Conservation (phyloP, 495 filamentous ascomycete species). For the Aspergillus indologenus region DNA sequence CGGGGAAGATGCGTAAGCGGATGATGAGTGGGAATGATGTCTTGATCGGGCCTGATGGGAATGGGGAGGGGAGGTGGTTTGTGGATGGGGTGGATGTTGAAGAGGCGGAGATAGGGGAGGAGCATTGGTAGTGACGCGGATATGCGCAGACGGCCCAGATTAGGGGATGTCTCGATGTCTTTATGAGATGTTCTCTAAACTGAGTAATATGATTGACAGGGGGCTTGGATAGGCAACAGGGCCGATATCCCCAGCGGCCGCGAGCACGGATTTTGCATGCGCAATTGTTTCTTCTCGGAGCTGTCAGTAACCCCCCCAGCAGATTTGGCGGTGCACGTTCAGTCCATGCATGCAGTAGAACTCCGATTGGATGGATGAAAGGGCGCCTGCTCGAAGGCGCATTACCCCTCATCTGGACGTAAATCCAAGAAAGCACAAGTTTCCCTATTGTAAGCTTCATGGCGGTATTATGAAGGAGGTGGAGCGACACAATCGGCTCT, state of each 20-base stretch:
- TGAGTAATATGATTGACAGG: neutral
- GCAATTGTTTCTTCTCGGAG: neutral
- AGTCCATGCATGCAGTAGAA: neutral
- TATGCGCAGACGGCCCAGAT: too few species aligned
- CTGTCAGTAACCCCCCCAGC: neutral
- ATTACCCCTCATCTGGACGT: neutral
- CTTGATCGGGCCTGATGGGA: slow-evolving; percentile 51
- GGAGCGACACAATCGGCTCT: neutral
- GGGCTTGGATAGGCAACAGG: neutral
- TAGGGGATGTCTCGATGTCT: too few species aligned
- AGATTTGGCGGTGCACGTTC: neutral
- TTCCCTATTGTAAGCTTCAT: neutral
- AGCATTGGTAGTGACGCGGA: too few species aligned
- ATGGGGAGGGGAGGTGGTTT: slow-evolving; percentile 56
- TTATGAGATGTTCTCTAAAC: too few species aligned
- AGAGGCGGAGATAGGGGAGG: slow-evolving; percentile 63
- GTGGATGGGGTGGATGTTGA: slow-evolving; percentile 71
- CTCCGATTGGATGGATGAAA: neutral
- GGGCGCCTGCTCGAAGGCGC: neutral
- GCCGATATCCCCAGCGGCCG: neutral
- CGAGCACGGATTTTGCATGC: neutral
- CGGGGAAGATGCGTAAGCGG: slow-evolving; percentile 80
- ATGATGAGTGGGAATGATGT: slow-evolving; percentile 94
- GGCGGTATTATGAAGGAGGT: neutral
- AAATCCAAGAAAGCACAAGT: neutral